Percentiles rank a stretch among this genome's conserved stretches.
phyloP scores from a whole-genome alignment of 768 basidiomycete genomes.

The Tulasnella sp. region DNA sequence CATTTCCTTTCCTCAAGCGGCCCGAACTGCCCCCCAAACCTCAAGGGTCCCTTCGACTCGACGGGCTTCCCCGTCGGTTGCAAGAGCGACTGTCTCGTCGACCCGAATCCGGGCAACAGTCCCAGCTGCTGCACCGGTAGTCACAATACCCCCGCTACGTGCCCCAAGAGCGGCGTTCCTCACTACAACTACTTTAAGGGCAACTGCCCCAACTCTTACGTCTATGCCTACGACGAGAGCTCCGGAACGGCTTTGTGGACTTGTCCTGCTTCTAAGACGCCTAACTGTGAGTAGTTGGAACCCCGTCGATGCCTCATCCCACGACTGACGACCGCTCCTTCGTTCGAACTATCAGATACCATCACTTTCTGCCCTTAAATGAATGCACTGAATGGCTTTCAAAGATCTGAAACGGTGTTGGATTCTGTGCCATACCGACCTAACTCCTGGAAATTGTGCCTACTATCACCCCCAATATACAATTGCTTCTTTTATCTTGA shows the following conservation, averaged over 20 bases:
- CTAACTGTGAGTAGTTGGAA: conserved; percentile 28
- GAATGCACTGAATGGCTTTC: too few relatives aligned
- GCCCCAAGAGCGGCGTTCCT: too few relatives aligned
- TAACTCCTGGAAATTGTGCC: too few relatives aligned
- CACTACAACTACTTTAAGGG: too few relatives aligned
- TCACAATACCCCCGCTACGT: conserved; percentile 15
- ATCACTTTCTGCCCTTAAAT: conserved; percentile 16
- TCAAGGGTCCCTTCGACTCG: conserved; percentile 12
- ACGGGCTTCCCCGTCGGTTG: conserved; percentile 13
- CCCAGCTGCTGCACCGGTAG: conserved; percentile 10
- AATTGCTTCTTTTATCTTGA: too few relatives aligned
- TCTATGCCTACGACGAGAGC: conserved; percentile 42
- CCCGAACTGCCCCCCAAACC: conserved; percentile 3
- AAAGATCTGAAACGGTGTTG: too few relatives aligned
- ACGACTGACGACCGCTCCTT: too few relatives aligned
- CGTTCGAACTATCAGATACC: background rate
- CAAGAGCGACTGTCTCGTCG: conserved; percentile 15
- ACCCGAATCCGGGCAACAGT: conserved; percentile 11
- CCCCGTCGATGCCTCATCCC: too few relatives aligned
- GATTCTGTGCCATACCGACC: too few relatives aligned
- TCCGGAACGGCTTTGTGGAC: conserved; percentile 43
- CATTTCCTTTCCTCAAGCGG: background rate
- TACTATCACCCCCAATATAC: too few relatives aligned
- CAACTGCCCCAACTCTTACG: conserved; percentile 38
- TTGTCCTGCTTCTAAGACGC: conserved; percentile 30